Conservation (phyloP, 805 yeast species). For the Lipomyces oligophaga region DNA sequence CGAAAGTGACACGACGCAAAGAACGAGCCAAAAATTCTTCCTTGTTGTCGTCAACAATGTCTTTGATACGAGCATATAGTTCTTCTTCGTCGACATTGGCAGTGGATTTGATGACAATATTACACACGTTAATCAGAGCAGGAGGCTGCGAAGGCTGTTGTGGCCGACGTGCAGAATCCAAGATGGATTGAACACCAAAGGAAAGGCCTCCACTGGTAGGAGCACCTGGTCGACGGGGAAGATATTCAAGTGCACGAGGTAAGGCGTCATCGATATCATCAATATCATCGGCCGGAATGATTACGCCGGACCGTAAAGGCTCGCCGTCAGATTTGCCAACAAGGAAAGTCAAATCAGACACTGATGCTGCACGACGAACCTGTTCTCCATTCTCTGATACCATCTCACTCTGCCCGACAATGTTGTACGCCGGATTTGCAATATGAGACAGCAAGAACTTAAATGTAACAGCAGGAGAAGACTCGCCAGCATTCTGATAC, state of each 20-base stretch:
- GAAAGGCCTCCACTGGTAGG: conserved; percentile 38
- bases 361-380: conserved; percentile 76
- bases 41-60: conserved; percentile 61
- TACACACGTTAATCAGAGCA: conserved; percentile 72
- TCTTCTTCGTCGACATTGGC: conserved; percentile 69
- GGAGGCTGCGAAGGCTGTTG: conserved; percentile 7
- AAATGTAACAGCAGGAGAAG: conserved; percentile 76
- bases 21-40: conserved; percentile 67
- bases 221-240: conserved; percentile 48
- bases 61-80: conserved; percentile 58
- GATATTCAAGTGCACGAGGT: conserved; percentile 64
- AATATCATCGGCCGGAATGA: conserved; percentile 73
- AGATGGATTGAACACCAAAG: conserved; percentile 49
- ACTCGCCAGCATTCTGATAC: conserved; percentile 48
- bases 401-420: conserved; percentile 37
- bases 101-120: conserved; percentile 66
- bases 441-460: conserved; percentile 77
- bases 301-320: conserved; percentile 77
- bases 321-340: conserved; percentile 61
- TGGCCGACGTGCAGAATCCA: conserved; percentile 24
- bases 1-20: conserved; percentile 90
- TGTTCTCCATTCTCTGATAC: conserved; percentile 33
- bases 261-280: conserved; percentile 88
- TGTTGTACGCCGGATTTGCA: conserved; percentile 67
- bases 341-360: conserved; percentile 84